These are phyloP conservation scores for Rutstroemia sp. DNA, from an alignment of 2,329 filamentous ascomycete species.

Conservation along the genomic window DNA sequence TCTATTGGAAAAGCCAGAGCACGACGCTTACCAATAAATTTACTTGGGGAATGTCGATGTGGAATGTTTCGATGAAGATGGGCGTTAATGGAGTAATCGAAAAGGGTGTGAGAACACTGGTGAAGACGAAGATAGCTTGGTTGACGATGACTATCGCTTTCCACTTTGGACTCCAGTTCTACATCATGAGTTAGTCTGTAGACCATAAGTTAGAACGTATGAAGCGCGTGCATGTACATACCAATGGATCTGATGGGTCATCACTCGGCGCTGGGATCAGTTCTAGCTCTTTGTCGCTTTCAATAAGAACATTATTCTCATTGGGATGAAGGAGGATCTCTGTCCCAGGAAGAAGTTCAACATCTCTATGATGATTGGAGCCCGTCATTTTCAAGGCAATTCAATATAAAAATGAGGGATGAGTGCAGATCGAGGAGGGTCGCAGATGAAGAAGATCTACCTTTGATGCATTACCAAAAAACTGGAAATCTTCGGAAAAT, in stretches of 20 bases:
- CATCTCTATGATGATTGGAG: background rate
- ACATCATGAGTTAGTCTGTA: slow-evolving; percentile 31
- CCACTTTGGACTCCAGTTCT: background rate
- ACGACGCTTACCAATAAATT: slow-evolving; percentile 25
- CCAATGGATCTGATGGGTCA: slow-evolving; percentile 11
- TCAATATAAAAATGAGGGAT: background rate
- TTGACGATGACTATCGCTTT: background rate
- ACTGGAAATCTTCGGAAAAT: no score
- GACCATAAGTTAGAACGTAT: slow-evolving; percentile 3
- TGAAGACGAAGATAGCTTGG: slow-evolving; percentile 20
- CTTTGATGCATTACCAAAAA: no score
- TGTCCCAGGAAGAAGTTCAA: slow-evolving; percentile 14
- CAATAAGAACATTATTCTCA: background rate
- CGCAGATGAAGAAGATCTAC: no score
- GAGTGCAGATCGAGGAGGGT: no score
- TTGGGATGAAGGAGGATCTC: slow-evolving; percentile 11
- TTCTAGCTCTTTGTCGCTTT: slow-evolving; percentile 1
- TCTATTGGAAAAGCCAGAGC: background rate
- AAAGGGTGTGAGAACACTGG: slow-evolving; percentile 24
- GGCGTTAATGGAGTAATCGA: slow-evolving; percentile 31
- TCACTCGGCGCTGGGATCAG: slow-evolving; percentile 13
- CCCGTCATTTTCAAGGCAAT: background rate
- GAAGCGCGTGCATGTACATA: background rate
- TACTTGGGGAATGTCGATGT: slow-evolving; percentile 29
- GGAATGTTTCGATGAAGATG: slow-evolving; percentile 31